phyloP scores from a whole-genome alignment of 176 grass and related monocot species.

The Zoysia pacifica region DNA sequence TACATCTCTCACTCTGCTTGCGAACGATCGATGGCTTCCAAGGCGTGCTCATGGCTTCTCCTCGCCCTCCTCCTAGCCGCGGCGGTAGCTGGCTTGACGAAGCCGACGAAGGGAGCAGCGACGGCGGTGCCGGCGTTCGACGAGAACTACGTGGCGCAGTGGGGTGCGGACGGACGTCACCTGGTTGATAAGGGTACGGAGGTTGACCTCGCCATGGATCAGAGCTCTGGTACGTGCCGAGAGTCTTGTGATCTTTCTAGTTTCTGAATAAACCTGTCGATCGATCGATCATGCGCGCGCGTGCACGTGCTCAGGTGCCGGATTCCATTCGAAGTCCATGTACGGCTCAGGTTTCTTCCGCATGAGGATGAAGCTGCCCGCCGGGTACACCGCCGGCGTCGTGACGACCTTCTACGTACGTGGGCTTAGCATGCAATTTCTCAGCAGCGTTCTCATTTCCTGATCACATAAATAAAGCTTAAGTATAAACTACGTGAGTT shows the following conservation, averaged over 20 bases:
- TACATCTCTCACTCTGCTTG: background rate
- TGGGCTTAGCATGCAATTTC: no score
- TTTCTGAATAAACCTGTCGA: background rate
- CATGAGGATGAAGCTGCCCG: slow-evolving; percentile 63
- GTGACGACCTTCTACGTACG: slow-evolving; percentile 61
- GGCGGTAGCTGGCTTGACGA: background rate
- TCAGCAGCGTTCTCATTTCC: background rate
- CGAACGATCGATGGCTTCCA: background rate
- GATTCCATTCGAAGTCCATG: slow-evolving; percentile 55
- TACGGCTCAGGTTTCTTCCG: slow-evolving; percentile 71
- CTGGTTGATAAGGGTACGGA: slow-evolving; percentile 39
- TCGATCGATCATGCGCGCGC: background rate
- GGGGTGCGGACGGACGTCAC: slow-evolving; percentile 38
- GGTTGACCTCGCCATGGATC: slow-evolving; percentile 60
- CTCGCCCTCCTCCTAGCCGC: background rate
- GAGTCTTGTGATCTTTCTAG: background rate
- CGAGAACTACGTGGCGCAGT: slow-evolving; percentile 53
- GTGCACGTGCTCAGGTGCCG: slow-evolving; percentile 41
- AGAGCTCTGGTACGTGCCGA: slow-evolving; percentile 47
- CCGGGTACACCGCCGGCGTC: slow-evolving; percentile 63
- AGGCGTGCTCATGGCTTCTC: background rate
- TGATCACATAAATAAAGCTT: background rate
- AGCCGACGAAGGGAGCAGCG: background rate
- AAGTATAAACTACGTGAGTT: background rate
- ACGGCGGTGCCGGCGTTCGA: slow-evolving; percentile 43